A percentile compares a stretch with the other conserved stretches of the same genome.
phyloP scores from a whole-genome alignment of 1,139 yeast genomes.

The Sugiyamaella pinicola region DNA sequence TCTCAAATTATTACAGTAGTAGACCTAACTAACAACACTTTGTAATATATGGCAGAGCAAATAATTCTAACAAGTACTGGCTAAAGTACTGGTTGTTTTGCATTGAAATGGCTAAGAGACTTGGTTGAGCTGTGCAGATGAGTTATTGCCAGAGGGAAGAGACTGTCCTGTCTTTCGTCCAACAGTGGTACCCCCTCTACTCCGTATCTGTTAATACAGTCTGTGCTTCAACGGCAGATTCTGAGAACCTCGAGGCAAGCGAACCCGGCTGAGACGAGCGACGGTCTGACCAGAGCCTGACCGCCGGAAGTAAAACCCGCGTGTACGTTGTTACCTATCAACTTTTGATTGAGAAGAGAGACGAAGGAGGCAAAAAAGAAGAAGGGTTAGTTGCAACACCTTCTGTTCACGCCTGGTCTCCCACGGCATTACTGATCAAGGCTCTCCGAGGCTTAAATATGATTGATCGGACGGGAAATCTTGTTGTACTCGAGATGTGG shows the following conservation, averaged over 20 bases:
- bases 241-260: background rate
- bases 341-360: no score
- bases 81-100: background rate
- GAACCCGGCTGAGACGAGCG: no score
- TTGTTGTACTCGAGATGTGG: slow-evolving; percentile 8
- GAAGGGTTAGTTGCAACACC: background rate
- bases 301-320: background rate
- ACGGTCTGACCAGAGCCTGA: background rate
- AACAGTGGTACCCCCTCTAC: no score
- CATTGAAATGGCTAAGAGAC: no score
- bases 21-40: background rate
- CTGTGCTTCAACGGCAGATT: no score
- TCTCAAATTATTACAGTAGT: no score
- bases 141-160: no score
- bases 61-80: no score
- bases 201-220: no score
- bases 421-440: slow-evolving; percentile 7
- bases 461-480: slow-evolving; percentile 10
- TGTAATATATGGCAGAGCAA: no score
- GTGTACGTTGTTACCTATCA: background rate
- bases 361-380: background rate
- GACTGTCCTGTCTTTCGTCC: no score
- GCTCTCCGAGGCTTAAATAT: slow-evolving; percentile 9
- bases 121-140: no score
- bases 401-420: slow-evolving; percentile 8